These are phyloP conservation scores for Sporisorium iseilematis-ciliati DNA, from an alignment of 1,284 basidiomycete genomes.

Conservation along the genomic window DNA sequence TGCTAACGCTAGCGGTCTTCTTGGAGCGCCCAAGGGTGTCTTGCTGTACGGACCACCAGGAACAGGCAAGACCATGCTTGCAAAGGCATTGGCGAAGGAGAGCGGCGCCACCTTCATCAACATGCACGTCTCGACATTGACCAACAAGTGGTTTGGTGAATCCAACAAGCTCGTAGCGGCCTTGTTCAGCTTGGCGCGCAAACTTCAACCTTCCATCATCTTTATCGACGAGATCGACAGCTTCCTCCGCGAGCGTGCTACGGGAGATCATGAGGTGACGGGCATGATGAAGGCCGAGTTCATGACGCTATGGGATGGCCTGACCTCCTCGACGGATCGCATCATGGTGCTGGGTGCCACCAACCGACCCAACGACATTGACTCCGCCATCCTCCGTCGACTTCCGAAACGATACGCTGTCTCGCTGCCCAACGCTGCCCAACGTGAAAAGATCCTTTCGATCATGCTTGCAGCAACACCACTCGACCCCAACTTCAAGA, in stretches of 20 bases:
- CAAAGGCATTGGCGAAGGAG: constrained; percentile 77
- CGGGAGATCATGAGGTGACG: constrained; percentile 95
- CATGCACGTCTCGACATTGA: constrained; percentile 73
- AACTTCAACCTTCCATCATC: constrained; percentile 81
- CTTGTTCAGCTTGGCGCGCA: constrained; percentile 80
- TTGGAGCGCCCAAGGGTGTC: constrained; percentile 74
- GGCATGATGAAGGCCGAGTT: constrained; percentile 99
- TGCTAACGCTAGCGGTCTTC: constrained; percentile 74
- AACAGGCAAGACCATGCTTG: constrained; percentile 72
- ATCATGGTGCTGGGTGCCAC: constrained; percentile 96
- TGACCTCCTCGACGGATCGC: constrained; percentile 82
- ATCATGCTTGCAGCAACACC: constrained; percentile 75
- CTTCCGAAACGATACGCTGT: constrained; percentile 99
- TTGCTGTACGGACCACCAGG: constrained; percentile 72
- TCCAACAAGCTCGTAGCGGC: constrained; percentile 94
- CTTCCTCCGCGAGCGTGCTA: constrained; percentile 85
- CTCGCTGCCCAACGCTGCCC: constrained; percentile 82
- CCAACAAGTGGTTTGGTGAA: constrained; percentile 89
- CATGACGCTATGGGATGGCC: constrained; percentile 99
- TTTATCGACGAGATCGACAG: constrained; percentile 89
- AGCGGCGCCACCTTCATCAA: constrained; percentile 89
- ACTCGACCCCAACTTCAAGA: constrained; percentile 77
- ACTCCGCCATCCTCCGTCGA: constrained; percentile 90
- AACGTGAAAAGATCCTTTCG: constrained; percentile 87
- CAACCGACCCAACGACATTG: constrained; percentile 94